Evolutionary conservation across 371 early-diverging fungal genomes (phyloP).

Genomic region (Mortierella sp.): DNA sequence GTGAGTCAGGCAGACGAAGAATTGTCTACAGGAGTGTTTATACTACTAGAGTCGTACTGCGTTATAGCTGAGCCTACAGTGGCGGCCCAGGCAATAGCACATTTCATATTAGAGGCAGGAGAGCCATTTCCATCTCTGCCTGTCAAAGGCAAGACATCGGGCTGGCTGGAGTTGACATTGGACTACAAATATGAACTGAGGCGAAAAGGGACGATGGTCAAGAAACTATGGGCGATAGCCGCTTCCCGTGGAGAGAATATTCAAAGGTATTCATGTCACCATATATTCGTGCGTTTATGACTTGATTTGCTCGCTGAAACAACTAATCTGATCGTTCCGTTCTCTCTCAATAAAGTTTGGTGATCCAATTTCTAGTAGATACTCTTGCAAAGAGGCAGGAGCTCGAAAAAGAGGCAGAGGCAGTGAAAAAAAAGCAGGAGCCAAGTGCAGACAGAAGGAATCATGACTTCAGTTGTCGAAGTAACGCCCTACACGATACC

Average conservation of each 20-base stretch:
- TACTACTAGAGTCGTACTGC: constrained; percentile 35
- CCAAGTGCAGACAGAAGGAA: not conserved
- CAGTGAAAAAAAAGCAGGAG: too few species aligned
- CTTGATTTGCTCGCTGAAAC: too few species aligned
- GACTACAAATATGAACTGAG: constrained; percentile 46
- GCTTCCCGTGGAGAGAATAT: constrained; percentile 29
- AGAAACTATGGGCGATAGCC: constrained; percentile 35
- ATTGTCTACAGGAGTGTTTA: constrained; percentile 19
- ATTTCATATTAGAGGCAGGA: constrained; percentile 25
- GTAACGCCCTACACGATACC: constrained; percentile 14
- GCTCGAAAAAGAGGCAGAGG: too few species aligned
- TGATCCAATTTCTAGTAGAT: too few species aligned
- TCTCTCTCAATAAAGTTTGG: too few species aligned
- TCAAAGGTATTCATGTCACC: constrained; percentile 48
- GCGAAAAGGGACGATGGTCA: constrained; percentile 34
- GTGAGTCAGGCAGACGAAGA: constrained; percentile 32
- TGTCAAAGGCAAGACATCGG: not conserved
- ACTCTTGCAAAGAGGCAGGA: too few species aligned
- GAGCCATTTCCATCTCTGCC: constrained; percentile 30
- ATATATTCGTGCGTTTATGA: too few species aligned
- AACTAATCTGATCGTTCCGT: too few species aligned
- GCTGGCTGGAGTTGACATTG: constrained; percentile 37
- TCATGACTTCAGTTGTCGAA: not conserved
- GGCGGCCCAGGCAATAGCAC: constrained; percentile 25
- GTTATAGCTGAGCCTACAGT: constrained; percentile 24